Base-by-base conservation (phyloP, 2,329 filamentous ascomycete genomes). In the Akanthomyces muscarius region DNA sequence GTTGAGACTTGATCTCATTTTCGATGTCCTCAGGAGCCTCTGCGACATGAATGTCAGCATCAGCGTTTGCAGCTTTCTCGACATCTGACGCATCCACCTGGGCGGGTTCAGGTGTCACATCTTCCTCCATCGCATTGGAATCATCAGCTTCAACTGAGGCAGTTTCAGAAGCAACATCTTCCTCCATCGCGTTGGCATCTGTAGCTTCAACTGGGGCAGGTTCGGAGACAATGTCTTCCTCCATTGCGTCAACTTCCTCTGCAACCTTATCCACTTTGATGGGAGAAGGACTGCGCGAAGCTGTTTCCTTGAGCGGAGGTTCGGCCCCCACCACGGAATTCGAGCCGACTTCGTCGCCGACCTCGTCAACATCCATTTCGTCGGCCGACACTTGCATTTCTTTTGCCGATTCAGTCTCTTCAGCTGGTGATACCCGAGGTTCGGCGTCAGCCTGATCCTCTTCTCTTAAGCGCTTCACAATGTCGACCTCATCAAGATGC, bases 331-430 rank as follows among this genome's bases (percentile, higher is more conserved):
- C 38, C 48, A 38, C 25, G 38, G 23, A n/a, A 21, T 47, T 52
- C n/a, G 51, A 33, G 11, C 28, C 28, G 28, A 30, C 28, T 6
- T 51, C 33, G 8, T 51, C 45, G 14, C 36, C n/a, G 21, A 44
- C 25, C 38, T 56, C 51, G 16, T 62, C 60, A 30, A 62, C 44
- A 36, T 62, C 60, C 60, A 62, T 62, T n/a, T 48, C 30, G 5
- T 62, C 52, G 14, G 16, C 51, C 14, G 54, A 7, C 18, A 54
- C 23, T 30, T 48, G 50, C 21, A 53, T 21, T 51, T 14, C 45
- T 28, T 51, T 33, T 8, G 47, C 30, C 52, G 21, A 14, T 30
- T 28, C 47, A 33, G 7, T 36, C 33, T 30, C 25, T 33, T 57
- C 53, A 8, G 21, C 8, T 25, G 30, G 33, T 30, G 41, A 33